A percentile compares a stretch with the other conserved stretches of the same genome.
Evolutionary conservation across 768 basidiomycete species (phyloP).

Genomic region (Crucibulum laeve): DNA sequence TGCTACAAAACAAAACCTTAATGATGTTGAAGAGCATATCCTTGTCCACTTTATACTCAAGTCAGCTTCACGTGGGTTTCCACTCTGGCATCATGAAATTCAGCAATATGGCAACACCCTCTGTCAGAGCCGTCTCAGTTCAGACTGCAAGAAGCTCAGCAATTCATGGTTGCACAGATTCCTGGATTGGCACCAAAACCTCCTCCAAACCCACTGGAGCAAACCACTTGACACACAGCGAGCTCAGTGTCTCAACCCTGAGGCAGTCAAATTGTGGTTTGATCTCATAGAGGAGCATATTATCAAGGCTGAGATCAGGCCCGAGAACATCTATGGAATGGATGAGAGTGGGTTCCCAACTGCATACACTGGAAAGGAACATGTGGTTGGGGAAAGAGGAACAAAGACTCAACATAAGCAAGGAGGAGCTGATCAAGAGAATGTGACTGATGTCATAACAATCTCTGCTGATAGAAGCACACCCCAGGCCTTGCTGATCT

Average conservation of each 20-base stretch:
- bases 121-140: too few relatives aligned
- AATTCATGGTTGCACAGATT: slow-evolving; percentile 14
- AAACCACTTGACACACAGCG: slow-evolving; percentile 24
- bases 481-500: neutral
- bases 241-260: slow-evolving; percentile 23
- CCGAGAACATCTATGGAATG: slow-evolving; percentile 23
- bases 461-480: neutral
- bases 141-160: neutral
- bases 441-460: slow-evolving; percentile 15
- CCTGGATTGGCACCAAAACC: slow-evolving; percentile 16
- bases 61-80: too few relatives aligned
- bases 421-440: slow-evolving; percentile 20
- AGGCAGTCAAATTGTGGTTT: slow-evolving; percentile 24
- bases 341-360: slow-evolving; percentile 27
- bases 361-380: slow-evolving; percentile 13
- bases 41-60: slow-evolving; percentile 5
- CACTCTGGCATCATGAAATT: too few relatives aligned
- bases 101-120: too few relatives aligned
- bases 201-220: slow-evolving; percentile 24
- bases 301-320: slow-evolving; percentile 16
- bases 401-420: slow-evolving; percentile 27
- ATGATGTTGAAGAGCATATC: neutral
- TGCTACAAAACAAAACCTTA: slow-evolving; percentile 9
- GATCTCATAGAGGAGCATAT: slow-evolving; percentile 22
- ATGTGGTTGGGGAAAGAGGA: slow-evolving; percentile 18